Evolutionary conservation across 768 basidiomycete species (phyloP).

Genomic region (Rhizopogon vinicolor): DNA sequence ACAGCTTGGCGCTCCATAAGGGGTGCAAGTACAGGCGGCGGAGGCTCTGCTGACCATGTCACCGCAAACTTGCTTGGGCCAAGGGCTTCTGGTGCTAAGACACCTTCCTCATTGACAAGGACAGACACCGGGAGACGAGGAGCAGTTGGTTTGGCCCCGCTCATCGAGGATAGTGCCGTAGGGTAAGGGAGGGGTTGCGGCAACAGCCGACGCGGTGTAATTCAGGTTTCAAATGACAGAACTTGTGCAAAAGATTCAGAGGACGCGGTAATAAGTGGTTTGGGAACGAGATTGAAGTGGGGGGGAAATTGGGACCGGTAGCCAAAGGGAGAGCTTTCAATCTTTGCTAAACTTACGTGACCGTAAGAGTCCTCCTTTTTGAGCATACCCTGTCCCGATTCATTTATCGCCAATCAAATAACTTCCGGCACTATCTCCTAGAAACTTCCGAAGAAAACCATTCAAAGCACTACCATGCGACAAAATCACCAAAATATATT

Average conservation of each 20-base stretch:
- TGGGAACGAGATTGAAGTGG: not conserved
- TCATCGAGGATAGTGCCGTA: slow-evolving; percentile 14
- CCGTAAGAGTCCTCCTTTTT: not conserved
- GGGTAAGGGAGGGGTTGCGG: not conserved
- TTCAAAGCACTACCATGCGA: not conserved
- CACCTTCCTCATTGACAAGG: slow-evolving; percentile 34
- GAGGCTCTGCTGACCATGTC: slow-evolving; percentile 49
- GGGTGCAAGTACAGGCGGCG: slow-evolving; percentile 34
- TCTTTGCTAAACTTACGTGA: not conserved
- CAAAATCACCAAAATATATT: slow-evolving; percentile 17
- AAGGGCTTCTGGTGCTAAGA: slow-evolving; percentile 41
- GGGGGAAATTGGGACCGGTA: not conserved
- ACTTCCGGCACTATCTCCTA: no score
- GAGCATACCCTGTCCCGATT: not conserved
- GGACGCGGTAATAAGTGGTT: not conserved
- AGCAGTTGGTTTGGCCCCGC: slow-evolving; percentile 30
- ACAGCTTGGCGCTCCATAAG: slow-evolving; percentile 32
- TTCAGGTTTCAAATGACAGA: not conserved
- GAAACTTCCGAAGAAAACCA: no score
- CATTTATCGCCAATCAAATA: not conserved
- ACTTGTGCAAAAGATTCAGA: not conserved
- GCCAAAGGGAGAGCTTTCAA: not conserved
- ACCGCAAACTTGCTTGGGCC: slow-evolving; percentile 55
- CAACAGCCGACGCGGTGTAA: not conserved
- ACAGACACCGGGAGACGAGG: slow-evolving; percentile 45